A percentile compares a stretch with the other conserved stretches of the same genome.
These are phyloP conservation scores for Tuber indicum DNA, from an alignment of 495 filamentous ascomycete species.

Conservation along the genomic window DNA sequence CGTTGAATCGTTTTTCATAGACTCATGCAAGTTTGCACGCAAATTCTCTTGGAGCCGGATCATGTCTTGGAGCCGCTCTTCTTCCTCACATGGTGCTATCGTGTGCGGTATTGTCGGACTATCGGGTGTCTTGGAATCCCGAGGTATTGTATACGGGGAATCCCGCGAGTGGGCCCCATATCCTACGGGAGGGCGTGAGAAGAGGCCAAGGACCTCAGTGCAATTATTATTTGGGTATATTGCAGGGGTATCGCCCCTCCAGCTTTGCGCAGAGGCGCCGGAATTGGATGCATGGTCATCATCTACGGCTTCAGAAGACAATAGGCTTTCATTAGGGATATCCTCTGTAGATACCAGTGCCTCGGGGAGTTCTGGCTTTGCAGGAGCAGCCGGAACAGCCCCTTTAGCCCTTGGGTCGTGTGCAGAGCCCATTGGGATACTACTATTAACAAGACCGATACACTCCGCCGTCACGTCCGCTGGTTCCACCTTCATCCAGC, in stretches of 20 bases:
- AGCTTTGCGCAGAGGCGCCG: conserved; percentile 23
- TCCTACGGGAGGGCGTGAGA: conserved; percentile 21
- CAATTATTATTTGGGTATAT: conserved; percentile 16
- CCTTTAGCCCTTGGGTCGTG: conserved; percentile 42
- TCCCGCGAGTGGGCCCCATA: conserved; percentile 37
- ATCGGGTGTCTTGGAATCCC: conserved; percentile 46
- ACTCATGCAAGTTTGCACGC: conserved; percentile 51
- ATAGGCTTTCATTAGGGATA: conserved; percentile 42
- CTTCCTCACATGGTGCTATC: conserved; percentile 46
- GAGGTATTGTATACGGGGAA: conserved; percentile 44
- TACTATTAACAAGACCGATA: conserved; percentile 50
- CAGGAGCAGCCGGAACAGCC: conserved; percentile 41
- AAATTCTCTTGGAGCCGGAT: conserved; percentile 50
- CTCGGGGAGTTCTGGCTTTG: conserved; percentile 39
- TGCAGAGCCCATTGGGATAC: conserved; percentile 35
- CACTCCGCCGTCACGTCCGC: conserved; percentile 66
- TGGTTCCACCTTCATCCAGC: conserved; percentile 66
- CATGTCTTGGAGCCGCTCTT: conserved; percentile 51
- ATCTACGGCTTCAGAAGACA: conserved; percentile 40
- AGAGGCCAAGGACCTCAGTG: conserved; percentile 27
- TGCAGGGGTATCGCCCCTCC: conserved; percentile 21
- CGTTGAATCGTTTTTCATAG: conserved; percentile 33
- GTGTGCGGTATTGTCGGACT: conserved; percentile 54
- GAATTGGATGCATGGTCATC: conserved; percentile 36
- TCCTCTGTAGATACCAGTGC: conserved; percentile 43